These are phyloP conservation scores for Porcisia deanei DNA, from an alignment of 208 protist genomes.

Conservation along the genomic window DNA sequence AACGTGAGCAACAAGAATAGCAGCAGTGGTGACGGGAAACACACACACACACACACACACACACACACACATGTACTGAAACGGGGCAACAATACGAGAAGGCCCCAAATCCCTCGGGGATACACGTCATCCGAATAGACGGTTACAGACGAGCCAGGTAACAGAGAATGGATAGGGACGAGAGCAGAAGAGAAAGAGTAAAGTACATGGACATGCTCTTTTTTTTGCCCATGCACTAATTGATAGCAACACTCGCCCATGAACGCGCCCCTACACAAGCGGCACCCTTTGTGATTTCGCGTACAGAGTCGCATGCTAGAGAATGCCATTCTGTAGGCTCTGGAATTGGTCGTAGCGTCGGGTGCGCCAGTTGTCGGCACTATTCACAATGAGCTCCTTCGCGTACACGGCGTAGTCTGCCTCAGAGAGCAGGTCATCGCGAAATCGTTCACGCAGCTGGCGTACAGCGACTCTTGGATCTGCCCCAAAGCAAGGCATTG, in stretches of 20 bases:
- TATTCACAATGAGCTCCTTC: conserved; percentile 85
- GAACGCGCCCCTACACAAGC: neutral
- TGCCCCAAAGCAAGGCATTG: conserved; percentile 87
- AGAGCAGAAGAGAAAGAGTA: too few species aligned
- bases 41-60: neutral
- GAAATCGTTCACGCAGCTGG: conserved; percentile 83
- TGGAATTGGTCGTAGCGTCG: conserved; percentile 93
- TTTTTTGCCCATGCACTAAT: neutral
- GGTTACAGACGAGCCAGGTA: neutral
- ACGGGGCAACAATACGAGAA: conserved; percentile 17
- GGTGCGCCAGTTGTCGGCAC: conserved; percentile 93
- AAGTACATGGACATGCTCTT: neutral
- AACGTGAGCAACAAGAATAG: neutral
- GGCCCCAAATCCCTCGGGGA: neutral
- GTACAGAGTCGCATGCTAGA: conserved; percentile 15
- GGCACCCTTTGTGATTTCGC: neutral
- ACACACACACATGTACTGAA: neutral
- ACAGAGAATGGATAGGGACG: neutral
- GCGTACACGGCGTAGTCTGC: conserved; percentile 86
- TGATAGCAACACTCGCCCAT: neutral
- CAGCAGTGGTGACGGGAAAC: neutral
- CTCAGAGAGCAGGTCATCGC: conserved; percentile 78
- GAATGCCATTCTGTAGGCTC: conserved; percentile 91
- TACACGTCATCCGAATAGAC: conserved; percentile 1
- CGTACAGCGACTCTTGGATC: conserved; percentile 56